Conservation (phyloP, 1,284 basidiomycete species). For the Cutaneotrichosporon curvatum region DNA sequence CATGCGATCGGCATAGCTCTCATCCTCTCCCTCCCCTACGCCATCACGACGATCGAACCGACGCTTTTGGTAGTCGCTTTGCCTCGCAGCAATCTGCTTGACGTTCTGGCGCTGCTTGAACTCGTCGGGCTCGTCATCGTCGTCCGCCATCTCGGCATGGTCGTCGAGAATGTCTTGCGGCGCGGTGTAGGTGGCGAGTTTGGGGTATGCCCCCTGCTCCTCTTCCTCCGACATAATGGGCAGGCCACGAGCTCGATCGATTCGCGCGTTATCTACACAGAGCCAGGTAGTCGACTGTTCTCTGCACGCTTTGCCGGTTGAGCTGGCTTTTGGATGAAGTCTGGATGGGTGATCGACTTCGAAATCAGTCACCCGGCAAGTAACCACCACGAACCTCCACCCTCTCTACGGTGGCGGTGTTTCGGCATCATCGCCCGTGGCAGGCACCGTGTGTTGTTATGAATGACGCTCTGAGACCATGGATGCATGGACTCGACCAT, state of each 20-base stretch:
- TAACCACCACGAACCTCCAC: neutral
- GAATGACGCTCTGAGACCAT: neutral
- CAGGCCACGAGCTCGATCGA: neutral
- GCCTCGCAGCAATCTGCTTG: slow-evolving; percentile 86
- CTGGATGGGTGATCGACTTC: no score
- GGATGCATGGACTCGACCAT: neutral
- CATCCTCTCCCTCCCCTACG: slow-evolving; percentile 56
- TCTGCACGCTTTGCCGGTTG: neutral
- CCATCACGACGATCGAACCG: slow-evolving; percentile 68
- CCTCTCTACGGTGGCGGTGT: neutral
- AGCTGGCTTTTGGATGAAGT: neutral
- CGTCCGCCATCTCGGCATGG: slow-evolving; percentile 83
- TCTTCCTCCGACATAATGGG: slow-evolving; percentile 17
- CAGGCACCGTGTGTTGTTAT: neutral
- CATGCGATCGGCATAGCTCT: slow-evolving; percentile 94
- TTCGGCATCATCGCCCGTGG: slow-evolving; percentile 5
- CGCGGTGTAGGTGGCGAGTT: slow-evolving; percentile 79
- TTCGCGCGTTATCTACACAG: no score
- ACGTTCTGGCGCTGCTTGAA: slow-evolving; percentile 87
- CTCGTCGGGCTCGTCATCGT: slow-evolving; percentile 84
- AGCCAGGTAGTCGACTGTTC: no score
- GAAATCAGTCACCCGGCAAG: neutral
- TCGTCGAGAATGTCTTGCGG: slow-evolving; percentile 93
- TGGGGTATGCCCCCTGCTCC: slow-evolving; percentile 33
- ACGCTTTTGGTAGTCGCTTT: slow-evolving; percentile 92